Evolutionary conservation across 1,284 basidiomycete genomes (phyloP), one percentile per base, ranked within the genome.

Genomic region (Puccinia brachypodii): DNA sequence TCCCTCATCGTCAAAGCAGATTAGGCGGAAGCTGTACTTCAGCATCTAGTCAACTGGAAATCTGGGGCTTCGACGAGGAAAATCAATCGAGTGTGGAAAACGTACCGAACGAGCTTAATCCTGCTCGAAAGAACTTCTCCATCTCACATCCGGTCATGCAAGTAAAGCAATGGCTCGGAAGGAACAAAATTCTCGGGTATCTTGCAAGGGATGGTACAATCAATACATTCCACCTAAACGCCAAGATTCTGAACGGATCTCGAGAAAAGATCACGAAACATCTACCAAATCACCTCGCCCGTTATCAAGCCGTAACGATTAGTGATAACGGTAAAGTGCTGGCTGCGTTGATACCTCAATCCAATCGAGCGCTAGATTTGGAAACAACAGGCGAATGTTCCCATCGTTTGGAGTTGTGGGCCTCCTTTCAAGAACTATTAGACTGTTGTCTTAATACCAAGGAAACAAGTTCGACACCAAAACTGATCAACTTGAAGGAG

Each of bases 121-220:
- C 56, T 28, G 8, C 56, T 3, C n/a, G 6, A 11, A 42, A 44
- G 6, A n/a, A n/a, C n/a, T 25, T 2, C 25, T 16, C 36, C 8
- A 36, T 60, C 56, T 38, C 11, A n/a, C 60, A 66, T 36, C 62
- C 40, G 47, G 2, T 66, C 13, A 25, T 56, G 31, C 44, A 79
- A 36, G 50, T 79, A n/a, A 79, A 71, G 28, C 66, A 72, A 71
- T 79, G 77, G 77, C 40, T 79, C 31, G 77, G 77, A 2, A 56
- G 50, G 62, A 40, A 47, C 7, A 56, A 60, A 60, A 56, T 72
- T 28, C 53, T 79, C 36, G 77, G 77, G 11, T 79, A 79, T 72
- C 64, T 71, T 47, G 64, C 64, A 25, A 71, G 11, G 13, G 77
- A 72, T 28, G 77, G 77, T 22, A 69, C 47, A 16, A 56, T 79